A percentile compares a stretch with the other conserved stretches of the same genome.
Conservation (phyloP, 441 rosid genomes). For the Populus hybrid region DNA sequence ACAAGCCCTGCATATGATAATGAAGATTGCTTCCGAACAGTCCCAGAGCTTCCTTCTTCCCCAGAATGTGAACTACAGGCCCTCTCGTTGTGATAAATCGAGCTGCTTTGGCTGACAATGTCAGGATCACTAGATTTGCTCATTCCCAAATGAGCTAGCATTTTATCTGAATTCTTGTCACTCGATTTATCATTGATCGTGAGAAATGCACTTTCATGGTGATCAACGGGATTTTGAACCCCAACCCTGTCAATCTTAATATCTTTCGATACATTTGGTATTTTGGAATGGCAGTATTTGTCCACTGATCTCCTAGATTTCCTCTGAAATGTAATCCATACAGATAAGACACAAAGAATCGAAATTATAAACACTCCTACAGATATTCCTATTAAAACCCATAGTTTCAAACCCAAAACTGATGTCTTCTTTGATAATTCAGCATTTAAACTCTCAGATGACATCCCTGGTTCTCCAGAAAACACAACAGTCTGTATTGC, state of each 20-base stretch:
- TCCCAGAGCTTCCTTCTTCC: slow-evolving; percentile 87
- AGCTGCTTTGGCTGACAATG: slow-evolving; percentile 70
- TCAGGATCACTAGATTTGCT: slow-evolving; percentile 80
- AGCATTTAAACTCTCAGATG: slow-evolving; percentile 58
- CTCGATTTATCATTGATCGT: slow-evolving; percentile 55
- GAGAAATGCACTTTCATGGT: slow-evolving; percentile 37
- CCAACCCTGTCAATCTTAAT: slow-evolving; percentile 77
- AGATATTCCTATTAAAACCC: slow-evolving; percentile 77
- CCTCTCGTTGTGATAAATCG: slow-evolving; percentile 66
- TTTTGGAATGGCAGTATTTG: slow-evolving; percentile 58
- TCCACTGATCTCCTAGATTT: slow-evolving; percentile 53
- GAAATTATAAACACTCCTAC: slow-evolving; percentile 64
- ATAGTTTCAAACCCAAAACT: slow-evolving; percentile 70
- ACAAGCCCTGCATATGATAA: slow-evolving; percentile 49
- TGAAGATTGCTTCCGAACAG: slow-evolving; percentile 51
- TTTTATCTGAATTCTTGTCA: slow-evolving; percentile 63
- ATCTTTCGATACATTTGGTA: slow-evolving; percentile 80
- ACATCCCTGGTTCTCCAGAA: slow-evolving; percentile 49
- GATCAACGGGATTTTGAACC: slow-evolving; percentile 39
- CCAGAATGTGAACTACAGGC: slow-evolving; percentile 74
- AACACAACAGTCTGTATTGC: slow-evolving; percentile 7
- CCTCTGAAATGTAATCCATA: slow-evolving; percentile 63
- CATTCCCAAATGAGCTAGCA: slow-evolving; percentile 48
- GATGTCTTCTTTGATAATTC: slow-evolving; percentile 70
- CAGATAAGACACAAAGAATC: slow-evolving; percentile 60